Conservation (phyloP, 169 alveolate genomes). For the Amoebophrya sp. region DNA sequence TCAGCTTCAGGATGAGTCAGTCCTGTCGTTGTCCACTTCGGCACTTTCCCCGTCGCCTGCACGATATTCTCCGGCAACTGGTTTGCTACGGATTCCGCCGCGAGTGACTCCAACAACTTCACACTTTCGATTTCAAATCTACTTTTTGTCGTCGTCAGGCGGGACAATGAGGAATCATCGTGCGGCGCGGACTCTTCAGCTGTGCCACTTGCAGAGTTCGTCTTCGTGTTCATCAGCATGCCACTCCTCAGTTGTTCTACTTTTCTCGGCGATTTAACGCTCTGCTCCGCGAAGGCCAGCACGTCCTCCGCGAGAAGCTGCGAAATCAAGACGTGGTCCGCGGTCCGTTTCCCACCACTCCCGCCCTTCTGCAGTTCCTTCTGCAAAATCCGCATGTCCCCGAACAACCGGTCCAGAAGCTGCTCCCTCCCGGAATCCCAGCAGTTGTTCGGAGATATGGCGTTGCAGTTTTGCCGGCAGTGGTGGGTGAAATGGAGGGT, state of each 20-base stretch:
- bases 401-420: background rate
- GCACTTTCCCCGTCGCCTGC: background rate
- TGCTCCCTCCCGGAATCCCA: too few species aligned
- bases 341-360: background rate
- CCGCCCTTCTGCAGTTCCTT: background rate
- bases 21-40: background rate
- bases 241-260: too few species aligned
- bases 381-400: background rate
- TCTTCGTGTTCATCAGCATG: too few species aligned
- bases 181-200: too few species aligned
- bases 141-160: too few species aligned
- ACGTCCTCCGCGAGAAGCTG: background rate
- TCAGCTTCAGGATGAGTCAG: too few species aligned
- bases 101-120: background rate
- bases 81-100: background rate
- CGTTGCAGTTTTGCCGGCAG: too few species aligned
- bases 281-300: background rate
- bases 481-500: too few species aligned
- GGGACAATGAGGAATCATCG: too few species aligned
- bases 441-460: too few species aligned
- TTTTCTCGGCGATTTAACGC: too few species aligned
- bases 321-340: background rate
- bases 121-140: background rate
- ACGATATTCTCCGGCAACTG: background rate
- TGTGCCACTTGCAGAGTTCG: too few species aligned